Base-by-base conservation (phyloP, 2,329 filamentous ascomycete genomes). In the Stagonosporopsis rhizophila region DNA sequence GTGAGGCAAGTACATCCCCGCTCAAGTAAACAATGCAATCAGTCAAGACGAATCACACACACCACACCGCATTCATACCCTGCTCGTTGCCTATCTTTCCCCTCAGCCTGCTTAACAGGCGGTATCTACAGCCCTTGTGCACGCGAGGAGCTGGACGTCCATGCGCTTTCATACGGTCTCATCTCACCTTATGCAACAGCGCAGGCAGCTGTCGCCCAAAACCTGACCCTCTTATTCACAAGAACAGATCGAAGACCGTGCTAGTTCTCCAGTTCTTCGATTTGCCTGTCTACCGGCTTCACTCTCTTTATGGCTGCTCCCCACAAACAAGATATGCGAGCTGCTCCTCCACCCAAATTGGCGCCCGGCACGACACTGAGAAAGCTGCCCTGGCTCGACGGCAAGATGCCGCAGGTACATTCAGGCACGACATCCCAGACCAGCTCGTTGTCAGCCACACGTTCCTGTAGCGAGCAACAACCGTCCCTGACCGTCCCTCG, bases 351-450 rank as follows among this genome's bases (percentile, higher is more conserved):
- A 39, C 27, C 37, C 1, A 69, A 58, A 46, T 37, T 62, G 40
- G 23, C 56, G 15, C 55, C 58, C 12, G 57, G 58, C 5, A 58
- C 47, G 19, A 62, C 58, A 5, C 27, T 48, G 1, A 72, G 61
- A 20, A 67, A 48, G 42, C 65, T 74, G 19, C 72, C 71, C 15
- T 75, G 72, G 72, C 62, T 75, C 7, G 69, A 71, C 40, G 61
- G 60, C 15, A 71, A 64, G 12, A 40, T 35, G n/a, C 50, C 66
- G 5, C 58, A 55, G 27, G 25, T 37, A 7, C n/a, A 2, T n/a
- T n/a, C 2, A 7, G 8, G 17, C 12, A 11, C 35, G 17, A 38
- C 19, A 12, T 14, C 14, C 19, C 35, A 20, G 35, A 12, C 35
- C 12, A 20, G 2, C 17, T 20, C 17, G 11, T 20, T 12, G 14